These are phyloP conservation scores for Castanospermum australe DNA, from an alignment of 306 rosid species.

Conservation along the genomic window DNA sequence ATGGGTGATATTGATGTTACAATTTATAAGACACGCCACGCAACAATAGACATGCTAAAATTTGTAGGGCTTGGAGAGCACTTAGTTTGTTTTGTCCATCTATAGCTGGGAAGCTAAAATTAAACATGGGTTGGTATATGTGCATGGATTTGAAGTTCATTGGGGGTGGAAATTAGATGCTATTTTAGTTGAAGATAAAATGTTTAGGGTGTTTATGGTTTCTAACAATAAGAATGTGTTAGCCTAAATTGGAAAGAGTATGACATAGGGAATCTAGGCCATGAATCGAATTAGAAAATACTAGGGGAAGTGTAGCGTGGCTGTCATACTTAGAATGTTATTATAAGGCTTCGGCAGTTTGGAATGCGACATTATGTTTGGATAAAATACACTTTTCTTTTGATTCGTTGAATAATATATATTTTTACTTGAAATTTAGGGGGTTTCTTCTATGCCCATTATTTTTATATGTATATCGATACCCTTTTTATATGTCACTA, in stretches of 20 bases:
- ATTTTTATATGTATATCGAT: no score
- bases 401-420: no score
- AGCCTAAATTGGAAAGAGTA: neutral
- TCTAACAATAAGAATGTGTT: neutral
- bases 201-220: neutral
- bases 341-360: no score
- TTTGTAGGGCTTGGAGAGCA: neutral
- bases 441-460: no score
- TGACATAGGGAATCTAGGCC: neutral
- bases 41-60: neutral
- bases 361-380: no score
- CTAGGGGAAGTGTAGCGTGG: neutral
- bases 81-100: neutral
- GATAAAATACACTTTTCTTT: no score
- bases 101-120: neutral
- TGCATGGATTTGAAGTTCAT: neutral
- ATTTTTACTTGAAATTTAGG: no score
- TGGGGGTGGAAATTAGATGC: neutral
- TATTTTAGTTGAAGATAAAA: neutral
- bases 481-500: no score
- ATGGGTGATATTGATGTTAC: neutral
- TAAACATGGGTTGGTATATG: neutral
- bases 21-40: neutral
- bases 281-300: neutral
- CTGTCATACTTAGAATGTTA: neutral